phyloP scores from a whole-genome alignment of 176 grass and related monocot species.

The barley (Hordeum vulgare) region DNA sequence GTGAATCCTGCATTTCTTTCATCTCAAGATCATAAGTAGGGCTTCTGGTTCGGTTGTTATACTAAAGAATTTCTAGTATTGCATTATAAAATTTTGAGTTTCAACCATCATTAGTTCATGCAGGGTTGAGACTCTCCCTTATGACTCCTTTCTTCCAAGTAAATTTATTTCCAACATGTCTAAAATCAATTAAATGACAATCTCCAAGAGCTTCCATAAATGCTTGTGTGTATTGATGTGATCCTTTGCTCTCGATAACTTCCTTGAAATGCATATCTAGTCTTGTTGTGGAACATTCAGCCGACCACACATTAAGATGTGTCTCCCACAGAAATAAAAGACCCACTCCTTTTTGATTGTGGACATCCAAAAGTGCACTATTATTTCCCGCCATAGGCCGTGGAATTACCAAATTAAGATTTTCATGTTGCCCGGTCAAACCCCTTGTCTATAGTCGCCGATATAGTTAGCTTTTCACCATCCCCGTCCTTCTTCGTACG shows the following conservation, averaged over 20 bases:
- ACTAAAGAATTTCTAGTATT: neutral
- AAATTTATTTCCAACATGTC: neutral
- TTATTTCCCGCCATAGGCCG: too few relatives aligned
- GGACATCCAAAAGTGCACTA: too few relatives aligned
- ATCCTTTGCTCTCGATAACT: neutral
- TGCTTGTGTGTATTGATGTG: neutral
- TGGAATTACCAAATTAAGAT: too few relatives aligned
- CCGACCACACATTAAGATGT: neutral
- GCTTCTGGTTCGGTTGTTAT: neutral
- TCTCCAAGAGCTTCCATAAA: neutral
- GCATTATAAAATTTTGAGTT: neutral
- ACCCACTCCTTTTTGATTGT: too few relatives aligned
- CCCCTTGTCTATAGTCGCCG: too few relatives aligned
- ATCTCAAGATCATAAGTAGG: too few relatives aligned
- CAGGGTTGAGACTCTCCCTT: neutral
- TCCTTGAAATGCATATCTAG: neutral
- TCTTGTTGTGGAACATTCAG: neutral
- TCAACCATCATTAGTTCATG: neutral
- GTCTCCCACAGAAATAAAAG: neutral
- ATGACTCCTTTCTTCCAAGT: neutral
- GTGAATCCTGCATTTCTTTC: too few relatives aligned
- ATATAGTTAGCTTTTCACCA: too few relatives aligned
- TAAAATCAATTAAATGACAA: neutral
- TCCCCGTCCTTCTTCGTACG: too few relatives aligned
- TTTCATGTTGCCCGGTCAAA: too few relatives aligned